Percentiles rank a stretch among this genome's conserved stretches.
These are phyloP conservation scores for Epichloe gansuensis DNA, from an alignment of 2,329 filamentous ascomycete genomes.

Conservation along the genomic window DNA sequence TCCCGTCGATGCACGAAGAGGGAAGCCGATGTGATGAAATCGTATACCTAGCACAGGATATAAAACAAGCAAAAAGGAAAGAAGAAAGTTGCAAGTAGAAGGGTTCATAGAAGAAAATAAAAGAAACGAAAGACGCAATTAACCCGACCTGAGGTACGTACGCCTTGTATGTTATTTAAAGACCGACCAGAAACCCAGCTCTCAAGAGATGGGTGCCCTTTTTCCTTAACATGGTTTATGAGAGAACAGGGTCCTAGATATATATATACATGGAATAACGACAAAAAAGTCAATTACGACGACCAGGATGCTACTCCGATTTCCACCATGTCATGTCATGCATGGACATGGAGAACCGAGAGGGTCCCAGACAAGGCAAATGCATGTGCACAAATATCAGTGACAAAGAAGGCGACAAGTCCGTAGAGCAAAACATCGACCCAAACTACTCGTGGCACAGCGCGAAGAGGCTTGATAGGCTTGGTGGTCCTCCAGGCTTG, in stretches of 20 bases:
- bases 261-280: background rate
- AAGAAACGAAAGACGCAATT: background rate
- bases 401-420: slow-evolving; percentile 6
- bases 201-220: background rate
- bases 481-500: background rate
- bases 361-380: slow-evolving; percentile 19
- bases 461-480: slow-evolving; percentile 1
- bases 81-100: background rate
- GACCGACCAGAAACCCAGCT: background rate
- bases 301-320: slow-evolving; percentile 7
- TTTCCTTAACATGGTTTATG: background rate
- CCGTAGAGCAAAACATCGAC: background rate
- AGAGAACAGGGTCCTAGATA: slow-evolving; percentile 4
- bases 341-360: slow-evolving; percentile 25
- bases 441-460: background rate
- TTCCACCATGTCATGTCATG: slow-evolving; percentile 17
- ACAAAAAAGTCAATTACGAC: background rate
- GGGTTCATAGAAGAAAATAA: background rate
- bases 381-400: slow-evolving; percentile 10
- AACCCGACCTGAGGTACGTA: background rate
- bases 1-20: background rate
- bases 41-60: background rate
- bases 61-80: background rate
- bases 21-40: background rate
- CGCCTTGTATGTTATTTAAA: background rate